Conservation (phyloP, 139 green algal genomes). For the Chlamydomonas incerta region DNA sequence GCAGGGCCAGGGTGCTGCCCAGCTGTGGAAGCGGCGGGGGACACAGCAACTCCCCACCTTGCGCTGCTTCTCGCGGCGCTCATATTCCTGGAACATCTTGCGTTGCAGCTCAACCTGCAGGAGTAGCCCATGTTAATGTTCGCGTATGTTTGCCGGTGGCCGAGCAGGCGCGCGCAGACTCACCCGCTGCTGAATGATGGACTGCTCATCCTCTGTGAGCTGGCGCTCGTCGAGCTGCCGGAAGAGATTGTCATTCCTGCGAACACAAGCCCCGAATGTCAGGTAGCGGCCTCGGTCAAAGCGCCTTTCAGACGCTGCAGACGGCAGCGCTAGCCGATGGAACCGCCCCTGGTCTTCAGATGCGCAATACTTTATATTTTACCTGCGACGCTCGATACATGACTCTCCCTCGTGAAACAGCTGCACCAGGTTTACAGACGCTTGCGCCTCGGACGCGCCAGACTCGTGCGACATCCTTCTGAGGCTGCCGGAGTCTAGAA, state of each 20-base stretch:
- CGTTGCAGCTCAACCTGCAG: constrained; percentile 76
- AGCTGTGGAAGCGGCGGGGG: too few species aligned
- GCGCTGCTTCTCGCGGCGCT: constrained; percentile 69
- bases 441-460: not conserved
- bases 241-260: constrained; percentile 84
- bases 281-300: too few species aligned
- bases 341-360: too few species aligned
- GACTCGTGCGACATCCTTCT: too few species aligned
- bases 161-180: constrained; percentile 1
- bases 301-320: too few species aligned
- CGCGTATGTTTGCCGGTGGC: too few species aligned
- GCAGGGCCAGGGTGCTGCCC: too few species aligned
- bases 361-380: not conserved
- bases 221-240: constrained; percentile 79
- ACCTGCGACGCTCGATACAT: constrained; percentile 47
- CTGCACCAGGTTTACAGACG: constrained; percentile 27
- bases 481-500: too few species aligned
- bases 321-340: too few species aligned
- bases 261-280: too few species aligned
- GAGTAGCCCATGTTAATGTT: not conserved
- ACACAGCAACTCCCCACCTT: constrained; percentile 59
- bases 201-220: constrained; percentile 80
- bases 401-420: constrained; percentile 36
- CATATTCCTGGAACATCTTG: constrained; percentile 80
- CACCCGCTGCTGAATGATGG: constrained; percentile 84